Conservation (phyloP, 83 land plant species). For the Picea mariana region DNA sequence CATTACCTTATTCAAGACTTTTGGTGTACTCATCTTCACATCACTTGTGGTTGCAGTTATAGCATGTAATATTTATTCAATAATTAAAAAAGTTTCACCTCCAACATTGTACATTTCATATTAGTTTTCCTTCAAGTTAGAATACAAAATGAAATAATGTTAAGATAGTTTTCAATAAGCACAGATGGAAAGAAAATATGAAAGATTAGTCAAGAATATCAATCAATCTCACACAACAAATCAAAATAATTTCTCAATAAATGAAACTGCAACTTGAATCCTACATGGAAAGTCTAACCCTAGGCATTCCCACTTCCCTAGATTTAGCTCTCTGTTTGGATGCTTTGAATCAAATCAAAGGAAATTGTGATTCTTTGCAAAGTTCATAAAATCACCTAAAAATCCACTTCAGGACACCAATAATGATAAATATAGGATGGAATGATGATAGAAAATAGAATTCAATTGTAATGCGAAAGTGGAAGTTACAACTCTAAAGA, state of each 20-base stretch:
- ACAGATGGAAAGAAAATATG: neutral
- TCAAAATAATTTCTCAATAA: neutral
- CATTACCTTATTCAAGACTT: no score
- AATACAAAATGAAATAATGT: neutral
- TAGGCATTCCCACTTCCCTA: no score
- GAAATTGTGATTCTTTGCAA: slow-evolving; percentile 72
- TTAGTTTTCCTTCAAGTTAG: neutral
- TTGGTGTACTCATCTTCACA: no score
- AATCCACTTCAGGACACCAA: neutral
- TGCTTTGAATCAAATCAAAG: slow-evolving; percentile 54
- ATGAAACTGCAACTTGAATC: no score
- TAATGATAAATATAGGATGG: neutral
- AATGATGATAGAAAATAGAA: neutral
- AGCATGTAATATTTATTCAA: no score
- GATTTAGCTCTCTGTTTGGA: slow-evolving; percentile 41
- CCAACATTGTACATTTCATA: neutral
- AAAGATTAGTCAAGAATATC: neutral
- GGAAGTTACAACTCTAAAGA: neutral
- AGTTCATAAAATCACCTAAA: slow-evolving; percentile 78
- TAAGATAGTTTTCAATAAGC: neutral
- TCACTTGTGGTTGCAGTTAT: no score
- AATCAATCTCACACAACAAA: neutral
- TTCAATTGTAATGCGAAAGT: neutral
- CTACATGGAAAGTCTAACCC: no score
- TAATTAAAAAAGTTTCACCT: no score